Base-by-base conservation (phyloP, 441 rosid genomes). In the Populus hybrid region DNA sequence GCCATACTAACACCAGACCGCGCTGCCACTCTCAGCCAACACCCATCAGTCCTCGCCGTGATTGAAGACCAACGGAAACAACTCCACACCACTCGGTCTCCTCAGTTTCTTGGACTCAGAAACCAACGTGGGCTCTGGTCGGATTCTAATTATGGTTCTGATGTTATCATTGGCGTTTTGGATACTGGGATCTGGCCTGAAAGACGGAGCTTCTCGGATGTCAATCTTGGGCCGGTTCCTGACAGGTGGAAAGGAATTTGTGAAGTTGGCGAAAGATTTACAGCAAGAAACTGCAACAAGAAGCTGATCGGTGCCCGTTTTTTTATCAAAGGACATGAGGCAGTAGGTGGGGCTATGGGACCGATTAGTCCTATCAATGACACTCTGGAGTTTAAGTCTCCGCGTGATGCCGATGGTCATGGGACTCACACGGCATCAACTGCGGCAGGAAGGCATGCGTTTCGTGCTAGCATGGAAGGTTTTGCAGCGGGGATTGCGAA, bases 361-460 rank as follows among this genome's bases (percentile, higher is more conserved):
- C 92, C 89, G 6, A 83, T 87, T 2, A 82, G 85, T 1, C 93
- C 90, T 16, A 84, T 91, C 50, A 94, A 94, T 73, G 84, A 87
- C 53, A 94, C 94, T 3, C 81, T 91, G 8, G 94, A 94, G 85
- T 94, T 90, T 77, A 73, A 85, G 40, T 94, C 98, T 0, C 91
- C 98, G 7, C 88, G 93, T 71, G 98, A 94, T 64, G 98, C 97
- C 1, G 97, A 91, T 24, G 95, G 97, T 23, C 98, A 94, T 38
- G 97, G 97, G 14, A 94, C 97, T 6, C 94, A 93, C 84, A 94
- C 95, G 0, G 94, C 97, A 2, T 94, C 97, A 6, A 94, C 97
- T 9, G 94, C 95, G 3, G 92, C 97, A 0, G 97, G 97, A 0
- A 83, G 97, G 74, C 71, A 91, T 80, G 71, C 90, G 2, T 92